Conservation (phyloP, 2,329 filamentous ascomycete genomes). For the Aureobasidium sp. region DNA sequence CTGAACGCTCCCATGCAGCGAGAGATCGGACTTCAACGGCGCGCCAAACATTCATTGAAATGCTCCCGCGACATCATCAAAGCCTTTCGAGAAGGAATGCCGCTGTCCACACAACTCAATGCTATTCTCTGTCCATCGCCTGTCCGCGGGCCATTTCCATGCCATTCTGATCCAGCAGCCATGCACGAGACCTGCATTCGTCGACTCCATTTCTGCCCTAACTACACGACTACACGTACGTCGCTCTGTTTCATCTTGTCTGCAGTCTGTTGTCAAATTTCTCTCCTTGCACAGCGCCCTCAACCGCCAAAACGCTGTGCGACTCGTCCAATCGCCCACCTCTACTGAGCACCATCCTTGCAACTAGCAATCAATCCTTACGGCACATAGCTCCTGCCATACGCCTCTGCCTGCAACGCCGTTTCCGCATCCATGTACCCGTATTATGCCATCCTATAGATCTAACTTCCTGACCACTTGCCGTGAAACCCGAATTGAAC, state of each 20-base stretch:
- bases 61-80: background rate
- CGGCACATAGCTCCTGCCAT: slow-evolving; percentile 4
- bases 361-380: slow-evolving; percentile 7
- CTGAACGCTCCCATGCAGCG: background rate
- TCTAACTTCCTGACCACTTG: background rate
- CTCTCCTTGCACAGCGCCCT: slow-evolving; percentile 10
- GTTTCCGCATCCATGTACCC: background rate
- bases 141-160: background rate
- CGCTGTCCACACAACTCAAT: background rate
- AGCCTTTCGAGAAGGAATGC: slow-evolving; percentile 12
- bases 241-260: slow-evolving; percentile 4
- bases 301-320: slow-evolving; percentile 9
- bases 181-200: background rate
- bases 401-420: background rate
- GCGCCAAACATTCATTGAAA: background rate
- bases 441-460: background rate
- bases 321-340: background rate
- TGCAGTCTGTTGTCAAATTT: slow-evolving; percentile 8
- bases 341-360: background rate
- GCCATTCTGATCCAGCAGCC: background rate
- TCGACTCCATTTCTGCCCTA: background rate
- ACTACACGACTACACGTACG: background rate
- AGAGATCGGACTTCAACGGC: background rate
- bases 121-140: background rate
- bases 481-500: slow-evolving; percentile 4